A percentile compares a stretch with the other conserved stretches of the same genome.
These are phyloP conservation scores for Parathielavia appendiculata DNA, from an alignment of 495 filamentous ascomycete species.

Conservation along the genomic window DNA sequence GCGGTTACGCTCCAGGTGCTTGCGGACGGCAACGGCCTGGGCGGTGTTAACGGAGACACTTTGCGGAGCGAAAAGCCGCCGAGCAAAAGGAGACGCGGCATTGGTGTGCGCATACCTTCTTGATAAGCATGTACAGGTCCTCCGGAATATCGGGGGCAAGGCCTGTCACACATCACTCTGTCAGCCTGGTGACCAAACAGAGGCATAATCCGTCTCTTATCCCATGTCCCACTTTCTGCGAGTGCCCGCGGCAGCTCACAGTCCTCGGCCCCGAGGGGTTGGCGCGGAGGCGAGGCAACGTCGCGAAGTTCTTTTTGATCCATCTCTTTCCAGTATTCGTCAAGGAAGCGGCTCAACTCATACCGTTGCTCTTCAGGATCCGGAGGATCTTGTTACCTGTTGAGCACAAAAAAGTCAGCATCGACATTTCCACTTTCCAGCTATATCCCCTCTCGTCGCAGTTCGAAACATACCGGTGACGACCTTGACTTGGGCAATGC, in stretches of 20 bases:
- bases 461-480: constrained; percentile 74
- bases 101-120: constrained; percentile 66
- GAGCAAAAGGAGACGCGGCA: background rate
- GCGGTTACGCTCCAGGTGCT: constrained; percentile 99
- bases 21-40: constrained; percentile 95
- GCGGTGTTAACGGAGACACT: constrained; percentile 8
- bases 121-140: constrained; percentile 97
- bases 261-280: background rate
- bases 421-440: background rate
- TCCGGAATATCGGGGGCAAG: constrained; percentile 96
- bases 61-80: background rate
- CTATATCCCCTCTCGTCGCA: constrained; percentile 2
- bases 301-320: constrained; percentile 5
- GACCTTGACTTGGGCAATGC: constrained; percentile 92
- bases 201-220: constrained; percentile 50
- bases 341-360: constrained; percentile 21
- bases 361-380: constrained; percentile 80
- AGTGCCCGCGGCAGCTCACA: constrained; percentile 5
- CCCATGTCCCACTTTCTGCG: constrained; percentile 6
- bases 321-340: constrained; percentile 12
- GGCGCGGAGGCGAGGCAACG: background rate
- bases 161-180: constrained; percentile 85
- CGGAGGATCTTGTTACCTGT: constrained; percentile 98
- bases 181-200: constrained; percentile 96
- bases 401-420: constrained; percentile 21